Base-by-base conservation (phyloP, 164 flowering plant genomes). In the Santalum album region DNA sequence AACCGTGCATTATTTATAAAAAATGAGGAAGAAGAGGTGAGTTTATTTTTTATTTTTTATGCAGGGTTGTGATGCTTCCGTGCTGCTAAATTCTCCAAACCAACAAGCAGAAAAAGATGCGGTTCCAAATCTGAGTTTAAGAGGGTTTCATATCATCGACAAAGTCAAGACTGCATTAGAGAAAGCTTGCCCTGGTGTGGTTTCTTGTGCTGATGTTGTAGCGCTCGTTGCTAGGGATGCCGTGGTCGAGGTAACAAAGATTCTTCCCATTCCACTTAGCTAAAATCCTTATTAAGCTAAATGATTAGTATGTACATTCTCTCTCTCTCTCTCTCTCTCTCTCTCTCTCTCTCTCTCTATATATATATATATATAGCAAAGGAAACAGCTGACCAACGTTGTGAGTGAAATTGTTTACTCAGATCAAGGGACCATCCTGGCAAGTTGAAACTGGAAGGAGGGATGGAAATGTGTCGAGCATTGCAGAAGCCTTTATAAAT, bases 361-460 rank as follows among this genome's bases (percentile, higher is more conserved):
- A 4, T 43, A 16, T 43, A 4, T 16, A 4, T 14, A 43, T 4
- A 43, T 19, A 17, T 19, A 16, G 19, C 47, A 3, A 43, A 17
- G 19, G 7, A n/a, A n/a, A n/a, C n/a, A n/a, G n/a, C n/a, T n/a
- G n/a, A n/a, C n/a, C n/a, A n/a, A n/a, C n/a, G 6, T 4, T 43
- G n/a, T 43, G 5, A 16, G 14, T 43, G n/a, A 17, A 4, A 43
- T 20, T 38, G 47, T 20, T 45, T 24, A 39, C 61, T 53, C 54
- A 78, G 79, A 22, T 38, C 15, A 58, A 54, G 6, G 85, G 86
- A 65, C 72, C 78, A 27, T 42, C 6, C 7, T 78, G 78, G 76
- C 17, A 61, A 18, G 86, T 81, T 20, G 75, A 65, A 2, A 76
- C 81, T 0, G 90, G 95, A 40, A 43, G 94, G 56, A 76, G 86